Conservation (phyloP, 768 basidiomycete species). For the Mycena rosella region DNA sequence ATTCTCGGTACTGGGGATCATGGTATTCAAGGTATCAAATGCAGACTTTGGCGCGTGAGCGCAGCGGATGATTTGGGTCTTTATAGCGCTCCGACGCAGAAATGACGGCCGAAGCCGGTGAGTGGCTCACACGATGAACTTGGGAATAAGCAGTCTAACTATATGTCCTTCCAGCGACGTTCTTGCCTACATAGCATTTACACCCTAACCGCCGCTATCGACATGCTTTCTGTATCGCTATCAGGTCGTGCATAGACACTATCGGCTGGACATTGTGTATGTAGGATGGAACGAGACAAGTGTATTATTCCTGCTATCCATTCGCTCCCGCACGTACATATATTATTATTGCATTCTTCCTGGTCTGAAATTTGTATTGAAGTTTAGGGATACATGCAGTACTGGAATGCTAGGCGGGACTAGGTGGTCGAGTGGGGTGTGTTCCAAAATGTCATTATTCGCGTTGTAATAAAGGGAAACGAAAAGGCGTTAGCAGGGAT, state of each 20-base stretch:
- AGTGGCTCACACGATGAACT: slow-evolving; percentile 38
- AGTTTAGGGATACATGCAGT: slow-evolving; percentile 29
- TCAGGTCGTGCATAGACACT: slow-evolving; percentile 9
- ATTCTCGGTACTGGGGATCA: slow-evolving; percentile 85
- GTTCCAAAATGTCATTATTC: slow-evolving; percentile 26
- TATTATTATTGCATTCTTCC: slow-evolving; percentile 33
- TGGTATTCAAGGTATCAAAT: slow-evolving; percentile 78
- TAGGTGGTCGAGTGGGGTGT: slow-evolving; percentile 28
- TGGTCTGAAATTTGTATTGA: slow-evolving; percentile 19
- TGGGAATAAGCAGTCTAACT: background rate
- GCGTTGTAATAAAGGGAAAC: slow-evolving; percentile 17
- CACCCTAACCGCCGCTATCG: slow-evolving; percentile 20
- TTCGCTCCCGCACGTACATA: slow-evolving; percentile 11
- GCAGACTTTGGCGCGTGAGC: slow-evolving; percentile 20
- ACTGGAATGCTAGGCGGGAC: slow-evolving; percentile 25
- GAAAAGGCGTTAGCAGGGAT: slow-evolving; percentile 32
- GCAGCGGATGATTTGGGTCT: slow-evolving; percentile 21
- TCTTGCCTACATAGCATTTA: slow-evolving; percentile 66
- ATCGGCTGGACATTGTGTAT: slow-evolving; percentile 22
- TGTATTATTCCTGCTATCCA: slow-evolving; percentile 25
- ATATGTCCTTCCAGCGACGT: slow-evolving; percentile 56
- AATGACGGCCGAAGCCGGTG: slow-evolving; percentile 83
- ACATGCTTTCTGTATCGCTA: slow-evolving; percentile 20
- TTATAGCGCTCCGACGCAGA: slow-evolving; percentile 64
- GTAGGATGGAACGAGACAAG: slow-evolving; percentile 28